Evolutionary conservation across 192 early-diverging fungal genomes (phyloP).

Genomic region (Phlyctochytrium planicorne): DNA sequence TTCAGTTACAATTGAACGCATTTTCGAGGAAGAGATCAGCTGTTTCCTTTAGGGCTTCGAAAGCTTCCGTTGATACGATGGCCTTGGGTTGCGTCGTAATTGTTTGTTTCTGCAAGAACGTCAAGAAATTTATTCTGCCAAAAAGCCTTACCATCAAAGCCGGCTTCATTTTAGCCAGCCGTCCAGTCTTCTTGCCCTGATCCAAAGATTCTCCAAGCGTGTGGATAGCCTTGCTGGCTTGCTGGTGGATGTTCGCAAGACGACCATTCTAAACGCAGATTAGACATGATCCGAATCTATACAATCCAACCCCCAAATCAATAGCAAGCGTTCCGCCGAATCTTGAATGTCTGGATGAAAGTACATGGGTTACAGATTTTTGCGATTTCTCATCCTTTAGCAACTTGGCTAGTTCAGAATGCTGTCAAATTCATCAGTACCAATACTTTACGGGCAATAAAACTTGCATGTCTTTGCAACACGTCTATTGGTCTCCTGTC

Average conservation of each 20-base stretch:
- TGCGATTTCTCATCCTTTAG: conserved; percentile 16
- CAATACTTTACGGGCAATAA: too few relatives aligned
- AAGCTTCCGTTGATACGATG: conserved; percentile 24
- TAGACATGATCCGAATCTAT: not conserved
- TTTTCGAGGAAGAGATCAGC: conserved; percentile 41
- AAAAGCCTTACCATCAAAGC: not conserved
- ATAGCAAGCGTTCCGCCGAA: conserved; percentile 47
- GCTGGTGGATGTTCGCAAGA: not conserved
- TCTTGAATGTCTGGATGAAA: conserved; percentile 37
- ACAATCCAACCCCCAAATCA: conserved; percentile 32
- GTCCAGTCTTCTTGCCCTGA: not conserved
- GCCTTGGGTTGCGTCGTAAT: conserved; percentile 9
- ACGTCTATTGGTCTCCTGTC: conserved; percentile 49
- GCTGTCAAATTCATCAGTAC: too few relatives aligned
- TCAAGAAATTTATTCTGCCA: conserved; percentile 1
- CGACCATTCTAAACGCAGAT: conserved; percentile 7
- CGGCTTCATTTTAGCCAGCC: not conserved
- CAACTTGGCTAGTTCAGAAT: too few relatives aligned
- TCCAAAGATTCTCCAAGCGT: not conserved
- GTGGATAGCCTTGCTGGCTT: not conserved
- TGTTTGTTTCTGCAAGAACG: conserved; percentile 11
- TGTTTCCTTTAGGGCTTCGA: conserved; percentile 8
- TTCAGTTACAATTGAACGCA: conserved; percentile 46
- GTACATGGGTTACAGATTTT: conserved; percentile 10
- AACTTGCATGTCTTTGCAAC: not conserved